phyloP scores from a whole-genome alignment of 768 basidiomycete genomes.

The Termitomyces titanicus region DNA sequence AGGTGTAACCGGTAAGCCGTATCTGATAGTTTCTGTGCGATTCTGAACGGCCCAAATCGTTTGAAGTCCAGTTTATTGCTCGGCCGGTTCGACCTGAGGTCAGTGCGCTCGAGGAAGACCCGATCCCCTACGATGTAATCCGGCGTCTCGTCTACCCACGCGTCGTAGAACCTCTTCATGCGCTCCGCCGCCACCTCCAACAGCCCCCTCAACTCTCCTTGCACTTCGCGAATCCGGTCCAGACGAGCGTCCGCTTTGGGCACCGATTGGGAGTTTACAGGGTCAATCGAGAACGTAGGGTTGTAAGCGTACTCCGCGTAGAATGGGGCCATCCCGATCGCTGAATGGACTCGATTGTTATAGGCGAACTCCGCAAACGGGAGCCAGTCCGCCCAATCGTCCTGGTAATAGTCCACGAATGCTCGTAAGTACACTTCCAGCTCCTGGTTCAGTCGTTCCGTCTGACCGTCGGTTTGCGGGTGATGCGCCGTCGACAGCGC shows the following conservation, averaged over 20 bases:
- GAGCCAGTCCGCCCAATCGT: slow-evolving; percentile 1
- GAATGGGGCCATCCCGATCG: neutral
- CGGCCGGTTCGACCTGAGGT: neutral
- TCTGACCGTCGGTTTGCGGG: slow-evolving; percentile 9
- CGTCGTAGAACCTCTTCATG: neutral
- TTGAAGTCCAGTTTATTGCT: neutral
- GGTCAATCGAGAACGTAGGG: neutral
- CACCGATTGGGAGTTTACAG: neutral
- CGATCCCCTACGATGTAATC: neutral
- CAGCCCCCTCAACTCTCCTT: too few relatives aligned
- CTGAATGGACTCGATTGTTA: neutral
- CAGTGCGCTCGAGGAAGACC: neutral
- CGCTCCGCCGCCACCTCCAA: neutral
- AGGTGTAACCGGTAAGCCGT: too few relatives aligned
- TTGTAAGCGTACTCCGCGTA: neutral
- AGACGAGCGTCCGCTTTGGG: neutral
- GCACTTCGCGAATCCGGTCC: too few relatives aligned
- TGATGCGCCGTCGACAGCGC: neutral
- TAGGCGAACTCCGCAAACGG: neutral
- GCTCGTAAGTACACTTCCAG: slow-evolving; percentile 5
- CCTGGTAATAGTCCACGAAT: neutral
- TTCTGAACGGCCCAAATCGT: neutral
- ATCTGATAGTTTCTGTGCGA: neutral
- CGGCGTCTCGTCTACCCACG: neutral
- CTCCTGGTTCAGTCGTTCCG: slow-evolving; percentile 7